Conservation (phyloP, 2,329 filamentous ascomycete species). For the Fusarium phyllophilum region DNA sequence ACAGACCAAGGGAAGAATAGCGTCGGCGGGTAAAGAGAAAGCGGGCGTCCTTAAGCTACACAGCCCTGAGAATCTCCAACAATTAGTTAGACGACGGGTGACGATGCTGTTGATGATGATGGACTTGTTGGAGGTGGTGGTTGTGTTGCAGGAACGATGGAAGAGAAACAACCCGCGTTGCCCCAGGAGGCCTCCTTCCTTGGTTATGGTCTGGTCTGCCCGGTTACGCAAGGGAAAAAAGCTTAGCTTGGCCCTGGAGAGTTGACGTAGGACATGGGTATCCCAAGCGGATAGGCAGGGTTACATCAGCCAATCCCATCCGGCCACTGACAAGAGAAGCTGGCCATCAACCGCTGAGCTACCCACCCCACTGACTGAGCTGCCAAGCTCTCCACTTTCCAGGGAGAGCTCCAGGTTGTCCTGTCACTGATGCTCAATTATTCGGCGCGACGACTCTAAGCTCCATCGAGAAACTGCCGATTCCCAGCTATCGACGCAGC, state of each 20-base stretch:
- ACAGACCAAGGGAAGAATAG: background rate
- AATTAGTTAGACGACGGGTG: background rate
- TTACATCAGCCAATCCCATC: background rate
- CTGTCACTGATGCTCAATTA: slow-evolving; percentile 31
- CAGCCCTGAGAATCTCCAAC: slow-evolving; percentile 6
- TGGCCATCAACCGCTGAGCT: slow-evolving; percentile 12
- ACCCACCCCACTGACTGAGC: background rate
- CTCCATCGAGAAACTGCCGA: slow-evolving; percentile 26
- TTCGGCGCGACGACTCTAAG: slow-evolving; percentile 21
- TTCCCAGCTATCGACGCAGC: background rate
- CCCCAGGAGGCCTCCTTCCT: slow-evolving; percentile 34
- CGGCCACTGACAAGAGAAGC: background rate
- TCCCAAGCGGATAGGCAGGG: slow-evolving; percentile 3
- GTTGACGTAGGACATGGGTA: slow-evolving; percentile 38
- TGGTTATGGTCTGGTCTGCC: background rate
- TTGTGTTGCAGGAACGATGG: slow-evolving; percentile 20
- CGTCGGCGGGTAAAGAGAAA: slow-evolving; percentile 2
- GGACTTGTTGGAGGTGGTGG: slow-evolving; percentile 7
- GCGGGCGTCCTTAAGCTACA: slow-evolving; percentile 1
- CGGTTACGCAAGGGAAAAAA: slow-evolving; percentile 2
- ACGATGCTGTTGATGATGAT: slow-evolving; percentile 12
- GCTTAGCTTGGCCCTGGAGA: slow-evolving; percentile 4
- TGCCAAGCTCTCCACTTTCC: slow-evolving; percentile 18
- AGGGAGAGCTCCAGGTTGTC: slow-evolving; percentile 22
- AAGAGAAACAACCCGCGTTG: slow-evolving; percentile 9